Evolutionary conservation across 177 flowering plant genomes (phyloP).

Genomic region (Vitis hybrid): DNA sequence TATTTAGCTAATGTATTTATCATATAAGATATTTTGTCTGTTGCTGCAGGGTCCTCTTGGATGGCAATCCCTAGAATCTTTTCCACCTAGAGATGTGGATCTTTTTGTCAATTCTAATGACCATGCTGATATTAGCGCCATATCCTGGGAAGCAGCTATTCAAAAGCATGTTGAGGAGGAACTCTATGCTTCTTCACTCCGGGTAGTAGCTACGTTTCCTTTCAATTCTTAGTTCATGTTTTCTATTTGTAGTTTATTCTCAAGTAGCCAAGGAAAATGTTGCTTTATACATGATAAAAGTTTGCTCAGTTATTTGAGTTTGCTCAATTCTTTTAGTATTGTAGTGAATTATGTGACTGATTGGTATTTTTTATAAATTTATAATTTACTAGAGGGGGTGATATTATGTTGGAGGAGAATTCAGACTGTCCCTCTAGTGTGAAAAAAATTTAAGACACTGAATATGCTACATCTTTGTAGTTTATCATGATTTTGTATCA

Average conservation of each 20-base stretch:
- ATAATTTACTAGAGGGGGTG: no score
- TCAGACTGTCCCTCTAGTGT: no score
- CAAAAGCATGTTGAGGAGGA: constrained; percentile 87
- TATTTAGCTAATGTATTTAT: no score
- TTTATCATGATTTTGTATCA: neutral
- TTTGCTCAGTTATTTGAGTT: neutral
- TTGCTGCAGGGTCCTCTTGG: constrained; percentile 82
- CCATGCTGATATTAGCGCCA: constrained; percentile 57
- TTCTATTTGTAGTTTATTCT: neutral
- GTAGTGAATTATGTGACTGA: no score
- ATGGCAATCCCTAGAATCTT: constrained; percentile 73
- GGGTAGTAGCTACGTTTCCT: constrained; percentile 38
- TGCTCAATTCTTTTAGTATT: neutral
- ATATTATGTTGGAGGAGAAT: no score
- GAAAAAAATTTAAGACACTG: neutral
- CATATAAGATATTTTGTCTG: constrained; percentile 3
- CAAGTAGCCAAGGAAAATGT: neutral
- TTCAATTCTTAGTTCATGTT: constrained; percentile 3
- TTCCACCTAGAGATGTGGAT: constrained; percentile 41
- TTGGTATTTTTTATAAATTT: no score
- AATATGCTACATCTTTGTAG: neutral
- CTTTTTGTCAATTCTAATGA: constrained; percentile 39
- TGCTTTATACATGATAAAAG: neutral
- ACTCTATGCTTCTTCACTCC: constrained; percentile 63
- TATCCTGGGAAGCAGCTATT: constrained; percentile 90